A percentile compares a stretch with the other conserved stretches of the same genome.
phyloP scores from a whole-genome alignment of 306 rosid genomes.

The Prunus persica region DNA sequence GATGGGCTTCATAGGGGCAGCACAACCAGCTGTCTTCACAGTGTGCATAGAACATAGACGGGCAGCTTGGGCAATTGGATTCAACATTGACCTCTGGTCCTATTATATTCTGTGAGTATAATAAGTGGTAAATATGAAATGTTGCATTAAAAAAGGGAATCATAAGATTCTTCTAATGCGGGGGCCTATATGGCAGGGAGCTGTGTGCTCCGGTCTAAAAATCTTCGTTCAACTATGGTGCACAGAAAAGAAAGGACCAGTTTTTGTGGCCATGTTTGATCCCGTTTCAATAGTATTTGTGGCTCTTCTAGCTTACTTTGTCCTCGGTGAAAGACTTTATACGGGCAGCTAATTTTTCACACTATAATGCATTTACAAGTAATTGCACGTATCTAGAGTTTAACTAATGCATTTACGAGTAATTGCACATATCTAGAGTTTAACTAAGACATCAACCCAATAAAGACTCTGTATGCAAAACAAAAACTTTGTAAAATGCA shows the following conservation, averaged over 20 bases:
- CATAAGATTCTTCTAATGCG: not conserved
- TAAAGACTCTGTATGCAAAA: no score
- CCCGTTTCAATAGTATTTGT: constrained; percentile 57
- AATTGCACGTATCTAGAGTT: not conserved
- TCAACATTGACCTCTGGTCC: constrained; percentile 67
- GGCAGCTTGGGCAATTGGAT: constrained; percentile 66
- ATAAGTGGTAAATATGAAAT: not conserved
- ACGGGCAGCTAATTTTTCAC: constrained; percentile 41
- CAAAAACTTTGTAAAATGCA: no score
- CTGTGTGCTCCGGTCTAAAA: constrained; percentile 45
- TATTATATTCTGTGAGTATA: constrained; percentile 52
- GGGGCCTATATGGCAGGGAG: constrained; percentile 43
- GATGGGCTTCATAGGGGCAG: constrained; percentile 71
- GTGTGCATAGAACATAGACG: constrained; percentile 36
- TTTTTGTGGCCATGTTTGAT: constrained; percentile 68
- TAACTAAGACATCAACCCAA: no score
- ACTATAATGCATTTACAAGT: not conserved
- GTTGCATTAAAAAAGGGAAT: not conserved
- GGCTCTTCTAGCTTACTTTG: constrained; percentile 63
- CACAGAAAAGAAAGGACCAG: constrained; percentile 74
- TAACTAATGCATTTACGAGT: not conserved
- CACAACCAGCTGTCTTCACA: constrained; percentile 65
- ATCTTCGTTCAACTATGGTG: constrained; percentile 70
- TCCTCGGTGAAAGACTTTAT: no score
- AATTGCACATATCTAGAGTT: not conserved